Base-by-base conservation (phyloP, 768 basidiomycete species). In the Suillus lakei region DNA sequence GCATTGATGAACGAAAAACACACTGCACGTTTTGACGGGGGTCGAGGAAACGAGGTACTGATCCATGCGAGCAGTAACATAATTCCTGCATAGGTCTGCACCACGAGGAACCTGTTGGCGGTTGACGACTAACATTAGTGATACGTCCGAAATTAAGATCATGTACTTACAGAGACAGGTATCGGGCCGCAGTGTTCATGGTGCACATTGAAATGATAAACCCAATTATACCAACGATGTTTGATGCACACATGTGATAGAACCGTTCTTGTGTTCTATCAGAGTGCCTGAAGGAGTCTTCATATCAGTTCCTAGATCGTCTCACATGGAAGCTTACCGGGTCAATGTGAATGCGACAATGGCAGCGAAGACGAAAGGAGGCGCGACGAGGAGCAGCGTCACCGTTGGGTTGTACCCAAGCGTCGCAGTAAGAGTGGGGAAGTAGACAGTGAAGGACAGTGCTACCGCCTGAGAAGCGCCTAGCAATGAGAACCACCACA, bases 11-110 rank as follows among this genome's bases (percentile, higher is more conserved):
- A 77, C 1, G 93, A 92, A 51, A 96, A 80, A n/a, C 89, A 90
- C n/a, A 95, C 91, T 3, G 94, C 92, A 26, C 95, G 89, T 76
- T 96, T 96, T 36, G 90, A 87, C 2, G 93, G 87, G 12, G 95
- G 90, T 26, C 89, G 87, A 34, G 92, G 88, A 77, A 96, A 82
- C 30, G 83, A 82, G 68, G 81, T 84, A 63, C 79, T 82, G 65
- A 86, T 78, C 86, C 85, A 85, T 18, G 83, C 77, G 68, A 76
- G 67, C 67, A 91, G 87, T 66, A 84, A 84, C 67, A 93, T 86
- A 74, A 89, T 89, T 7, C 86, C 92, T 3, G 88, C 84, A 72
- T 91, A 90, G 5, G 87, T 86, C 69, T 89, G 87, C 4, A 89
- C 87, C 88, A 92, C 89, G 60, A 93, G 76, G 77, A 94, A 93